Conservation (phyloP, 306 rosid genomes). For the Prinsepia uniflora region DNA sequence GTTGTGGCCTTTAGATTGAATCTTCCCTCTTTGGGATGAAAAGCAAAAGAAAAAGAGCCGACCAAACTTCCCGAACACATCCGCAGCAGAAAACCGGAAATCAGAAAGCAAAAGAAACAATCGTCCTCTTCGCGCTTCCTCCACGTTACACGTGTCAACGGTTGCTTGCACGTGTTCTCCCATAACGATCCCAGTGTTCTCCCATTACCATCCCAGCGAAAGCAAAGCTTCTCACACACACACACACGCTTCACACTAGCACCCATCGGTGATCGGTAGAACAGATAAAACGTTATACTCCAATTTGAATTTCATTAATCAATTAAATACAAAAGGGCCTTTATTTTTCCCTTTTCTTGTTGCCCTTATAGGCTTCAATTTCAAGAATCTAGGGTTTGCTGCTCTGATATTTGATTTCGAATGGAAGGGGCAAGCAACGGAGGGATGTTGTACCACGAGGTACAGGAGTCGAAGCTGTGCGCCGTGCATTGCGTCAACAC, state of each 20-base stretch:
- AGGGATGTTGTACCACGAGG: conserved; percentile 96
- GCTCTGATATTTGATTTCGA: not conserved
- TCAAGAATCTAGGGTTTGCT: conserved; percentile 37
- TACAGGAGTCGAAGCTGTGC: conserved; percentile 95
- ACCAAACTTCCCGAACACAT: not conserved
- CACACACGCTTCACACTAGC: no score
- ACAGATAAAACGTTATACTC: not conserved
- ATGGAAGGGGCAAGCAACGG: conserved; percentile 98
- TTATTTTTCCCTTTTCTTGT: no score
- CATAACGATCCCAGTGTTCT: not conserved
- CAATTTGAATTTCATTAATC: not conserved
- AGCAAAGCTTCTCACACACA: no score
- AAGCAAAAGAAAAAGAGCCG: not conserved
- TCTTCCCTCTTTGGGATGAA: not conserved
- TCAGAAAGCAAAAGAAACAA: not conserved
- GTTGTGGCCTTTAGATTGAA: not conserved
- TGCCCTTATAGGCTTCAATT: not conserved
- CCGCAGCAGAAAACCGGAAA: no score
- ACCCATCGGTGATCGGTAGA: no score
- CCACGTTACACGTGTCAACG: conserved; percentile 2
- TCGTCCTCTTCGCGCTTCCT: not conserved
- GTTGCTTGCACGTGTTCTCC: not conserved
- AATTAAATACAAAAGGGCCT: not conserved
- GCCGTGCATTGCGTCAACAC: conserved; percentile 97
- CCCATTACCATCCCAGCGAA: not conserved